Conservation (phyloP, 2,329 filamentous ascomycete genomes). For the Alternaria dauci region DNA sequence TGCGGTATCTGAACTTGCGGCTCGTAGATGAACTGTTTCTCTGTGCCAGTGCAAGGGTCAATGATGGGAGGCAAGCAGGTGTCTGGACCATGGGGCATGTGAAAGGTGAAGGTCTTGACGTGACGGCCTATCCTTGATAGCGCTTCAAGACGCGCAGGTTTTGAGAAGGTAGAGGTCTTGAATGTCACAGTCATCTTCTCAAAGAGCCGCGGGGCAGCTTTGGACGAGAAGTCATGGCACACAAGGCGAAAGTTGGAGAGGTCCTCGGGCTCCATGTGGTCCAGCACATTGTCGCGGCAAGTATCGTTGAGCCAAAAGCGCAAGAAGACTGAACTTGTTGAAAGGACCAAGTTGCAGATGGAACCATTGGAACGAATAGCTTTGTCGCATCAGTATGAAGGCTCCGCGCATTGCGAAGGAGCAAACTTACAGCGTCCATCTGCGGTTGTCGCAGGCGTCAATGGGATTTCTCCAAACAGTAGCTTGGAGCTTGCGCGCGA, state of each 20-base stretch:
- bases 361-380: conserved; percentile 57
- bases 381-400: conserved; percentile 38
- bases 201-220: conserved; percentile 75
- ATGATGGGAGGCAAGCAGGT: conserved; percentile 87
- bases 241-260: conserved; percentile 66
- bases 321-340: conserved; percentile 58
- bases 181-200: conserved; percentile 74
- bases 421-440: conserved; percentile 48
- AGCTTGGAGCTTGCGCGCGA: conserved; percentile 52
- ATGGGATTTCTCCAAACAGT: conserved; percentile 61
- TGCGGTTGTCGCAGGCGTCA: conserved; percentile 50
- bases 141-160: conserved; percentile 74
- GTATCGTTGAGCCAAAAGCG: conserved; percentile 60
- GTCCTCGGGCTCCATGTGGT: conserved; percentile 52
- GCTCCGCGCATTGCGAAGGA: conserved; percentile 9
- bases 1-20: conserved; percentile 71
- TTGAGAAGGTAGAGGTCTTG: conserved; percentile 77
- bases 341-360: conserved; percentile 60
- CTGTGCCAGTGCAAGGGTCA: conserved; percentile 76
- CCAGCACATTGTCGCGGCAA: conserved; percentile 57
- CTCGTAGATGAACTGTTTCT: conserved; percentile 82
- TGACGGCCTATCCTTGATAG: conserved; percentile 80
- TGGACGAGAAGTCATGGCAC: conserved; percentile 74
- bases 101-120: conserved; percentile 80
- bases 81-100: conserved; percentile 76